Conservation (phyloP, 495 filamentous ascomycete species). For the Annulohypoxylon maeteangense region DNA sequence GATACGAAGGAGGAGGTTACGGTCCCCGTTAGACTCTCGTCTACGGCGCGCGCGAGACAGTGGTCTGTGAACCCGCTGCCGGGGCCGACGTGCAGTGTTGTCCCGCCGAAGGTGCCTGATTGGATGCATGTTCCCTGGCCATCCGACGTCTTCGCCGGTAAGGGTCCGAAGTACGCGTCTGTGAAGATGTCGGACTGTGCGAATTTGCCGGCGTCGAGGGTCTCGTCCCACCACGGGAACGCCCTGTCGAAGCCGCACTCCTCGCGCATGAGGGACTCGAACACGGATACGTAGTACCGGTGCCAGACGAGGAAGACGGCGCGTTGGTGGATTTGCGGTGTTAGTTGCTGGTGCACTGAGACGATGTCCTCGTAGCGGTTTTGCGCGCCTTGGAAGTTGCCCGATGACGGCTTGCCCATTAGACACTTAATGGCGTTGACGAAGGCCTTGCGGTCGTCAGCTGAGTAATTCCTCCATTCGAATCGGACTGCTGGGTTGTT, state of each 20-base stretch:
- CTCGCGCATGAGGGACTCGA: slow-evolving; percentile 52
- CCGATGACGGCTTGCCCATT: slow-evolving; percentile 47
- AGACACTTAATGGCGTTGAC: slow-evolving; percentile 51
- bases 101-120: slow-evolving; percentile 47
- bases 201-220: slow-evolving; percentile 50
- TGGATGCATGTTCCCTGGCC: slow-evolving; percentile 48
- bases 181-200: slow-evolving; percentile 50
- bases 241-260: slow-evolving; percentile 53
- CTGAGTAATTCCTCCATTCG: slow-evolving; percentile 50
- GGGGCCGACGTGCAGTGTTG: slow-evolving; percentile 53
- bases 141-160: slow-evolving; percentile 48
- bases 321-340: slow-evolving; percentile 50
- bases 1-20: slow-evolving; percentile 44
- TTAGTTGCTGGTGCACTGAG: slow-evolving; percentile 54
- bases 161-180: slow-evolving; percentile 43
- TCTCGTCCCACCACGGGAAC: slow-evolving; percentile 59
- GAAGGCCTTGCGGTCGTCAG: slow-evolving; percentile 43
- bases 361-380: slow-evolving; percentile 55
- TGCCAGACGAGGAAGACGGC: slow-evolving; percentile 56
- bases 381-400: slow-evolving; percentile 41
- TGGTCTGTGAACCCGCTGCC: slow-evolving; percentile 39
- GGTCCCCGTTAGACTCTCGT: slow-evolving; percentile 45
- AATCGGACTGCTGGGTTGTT: slow-evolving; percentile 45
- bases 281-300: slow-evolving; percentile 51
- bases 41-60: slow-evolving; percentile 47